These are phyloP conservation scores for Populus davidiana DNA, from an alignment of 345 rosid genomes.

Conservation along the genomic window DNA sequence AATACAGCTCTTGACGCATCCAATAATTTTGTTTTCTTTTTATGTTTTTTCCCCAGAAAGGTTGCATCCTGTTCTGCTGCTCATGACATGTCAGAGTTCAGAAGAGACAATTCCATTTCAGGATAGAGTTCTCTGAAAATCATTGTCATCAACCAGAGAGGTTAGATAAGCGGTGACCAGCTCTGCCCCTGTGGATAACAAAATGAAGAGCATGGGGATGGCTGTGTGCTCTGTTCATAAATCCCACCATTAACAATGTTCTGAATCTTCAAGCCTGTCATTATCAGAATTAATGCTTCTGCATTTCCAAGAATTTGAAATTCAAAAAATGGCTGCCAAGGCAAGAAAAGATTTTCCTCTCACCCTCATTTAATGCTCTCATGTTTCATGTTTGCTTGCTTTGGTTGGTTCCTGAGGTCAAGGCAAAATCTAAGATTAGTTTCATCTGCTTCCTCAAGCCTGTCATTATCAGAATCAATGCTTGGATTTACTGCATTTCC, in stretches of 20 bases:
- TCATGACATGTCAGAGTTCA: not conserved
- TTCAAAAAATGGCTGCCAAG: not conserved
- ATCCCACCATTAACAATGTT: not conserved
- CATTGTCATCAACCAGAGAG: not conserved
- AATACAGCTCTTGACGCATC: not conserved
- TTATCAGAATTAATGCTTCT: not conserved
- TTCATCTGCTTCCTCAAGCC: not conserved
- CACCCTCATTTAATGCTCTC: constrained; percentile 13
- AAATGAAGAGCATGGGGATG: not conserved
- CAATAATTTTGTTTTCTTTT: no score
- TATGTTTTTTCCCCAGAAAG: no score
- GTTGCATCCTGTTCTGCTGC: not conserved
- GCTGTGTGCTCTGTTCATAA: no score
- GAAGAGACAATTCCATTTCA: not conserved
- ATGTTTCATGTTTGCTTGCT: not conserved
- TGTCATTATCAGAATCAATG: constrained; percentile 3
- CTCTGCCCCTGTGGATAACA: not conserved
- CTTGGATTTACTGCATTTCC: not conserved
- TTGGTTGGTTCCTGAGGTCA: constrained; percentile 7
- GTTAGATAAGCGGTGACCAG: not conserved
- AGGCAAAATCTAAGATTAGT: constrained; percentile 20
- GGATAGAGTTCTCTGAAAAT: not conserved
- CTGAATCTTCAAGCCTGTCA: constrained; percentile 10
- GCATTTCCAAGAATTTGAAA: not conserved
- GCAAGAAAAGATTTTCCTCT: not conserved